Conservation (phyloP, 208 protist species). For the Leishmania tropica region DNA sequence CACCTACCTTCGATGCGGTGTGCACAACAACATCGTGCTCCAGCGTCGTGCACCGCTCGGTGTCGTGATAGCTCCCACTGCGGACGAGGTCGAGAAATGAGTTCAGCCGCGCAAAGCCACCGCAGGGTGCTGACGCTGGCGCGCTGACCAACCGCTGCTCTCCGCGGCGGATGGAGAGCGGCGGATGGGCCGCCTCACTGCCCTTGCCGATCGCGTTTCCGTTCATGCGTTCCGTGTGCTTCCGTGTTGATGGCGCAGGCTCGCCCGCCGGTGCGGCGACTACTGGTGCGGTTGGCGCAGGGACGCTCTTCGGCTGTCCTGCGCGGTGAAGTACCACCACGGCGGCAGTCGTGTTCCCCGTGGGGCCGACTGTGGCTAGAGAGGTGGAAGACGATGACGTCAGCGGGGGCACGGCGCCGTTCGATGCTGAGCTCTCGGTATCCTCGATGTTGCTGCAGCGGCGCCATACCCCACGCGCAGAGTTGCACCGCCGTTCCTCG, state of each 20-base stretch:
- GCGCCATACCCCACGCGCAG: slow-evolving; percentile 16
- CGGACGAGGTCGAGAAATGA: neutral
- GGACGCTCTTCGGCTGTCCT: neutral
- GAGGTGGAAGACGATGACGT: neutral
- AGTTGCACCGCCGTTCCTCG: slow-evolving; percentile 20
- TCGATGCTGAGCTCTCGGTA: neutral
- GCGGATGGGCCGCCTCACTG: neutral
- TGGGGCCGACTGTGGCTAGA: neutral
- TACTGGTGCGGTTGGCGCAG: neutral
- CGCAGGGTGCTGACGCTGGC: slow-evolving; percentile 1
- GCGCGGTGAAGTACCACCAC: neutral
- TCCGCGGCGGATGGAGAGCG: slow-evolving; percentile 20
- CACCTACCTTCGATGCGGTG: slow-evolving; percentile 31
- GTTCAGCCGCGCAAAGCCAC: slow-evolving; percentile 16
- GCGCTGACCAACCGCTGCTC: slow-evolving; percentile 25
- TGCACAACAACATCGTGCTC: slow-evolving; percentile 43
- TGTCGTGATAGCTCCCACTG: neutral
- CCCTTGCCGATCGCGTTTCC: neutral
- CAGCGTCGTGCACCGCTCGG: slow-evolving; percentile 16
- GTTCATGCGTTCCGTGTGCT: neutral
- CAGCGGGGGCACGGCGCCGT: neutral
- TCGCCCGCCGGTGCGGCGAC: neutral
- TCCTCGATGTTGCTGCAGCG: neutral
- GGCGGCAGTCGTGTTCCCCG: neutral
- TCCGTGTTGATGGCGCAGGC: neutral